phyloP scores from a whole-genome alignment of 2,329 filamentous ascomycete genomes.

The Periglandula ipomoeae region DNA sequence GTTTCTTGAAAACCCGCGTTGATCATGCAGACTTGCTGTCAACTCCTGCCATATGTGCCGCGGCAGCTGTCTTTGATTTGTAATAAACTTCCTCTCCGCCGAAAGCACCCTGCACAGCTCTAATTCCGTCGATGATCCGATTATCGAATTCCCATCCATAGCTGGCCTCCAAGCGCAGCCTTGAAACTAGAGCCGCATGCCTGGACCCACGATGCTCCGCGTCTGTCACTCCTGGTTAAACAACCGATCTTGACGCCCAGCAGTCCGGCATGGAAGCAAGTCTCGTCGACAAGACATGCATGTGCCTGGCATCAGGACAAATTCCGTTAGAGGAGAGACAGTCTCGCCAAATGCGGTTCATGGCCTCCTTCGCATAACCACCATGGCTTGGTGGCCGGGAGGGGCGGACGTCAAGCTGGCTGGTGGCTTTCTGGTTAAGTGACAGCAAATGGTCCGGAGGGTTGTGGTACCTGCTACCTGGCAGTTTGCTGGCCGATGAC shows the following conservation, averaged over 20 bases:
- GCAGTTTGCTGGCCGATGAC: too few species aligned
- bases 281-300: not conserved
- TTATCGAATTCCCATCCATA: too few species aligned
- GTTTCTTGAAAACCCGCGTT: too few species aligned
- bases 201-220: not conserved
- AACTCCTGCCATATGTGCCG: too few species aligned
- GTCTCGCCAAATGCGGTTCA: not conserved
- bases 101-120: too few species aligned
- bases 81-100: too few species aligned
- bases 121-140: too few species aligned
- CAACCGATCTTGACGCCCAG: too few species aligned
- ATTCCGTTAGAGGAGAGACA: not conserved
- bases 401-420: too few species aligned
- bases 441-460: not conserved
- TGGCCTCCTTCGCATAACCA: not conserved
- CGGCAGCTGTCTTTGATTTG: too few species aligned
- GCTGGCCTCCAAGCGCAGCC: not conserved
- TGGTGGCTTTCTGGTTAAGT: too few species aligned
- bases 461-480: not conserved
- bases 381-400: not conserved
- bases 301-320: not conserved
- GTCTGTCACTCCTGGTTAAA: not conserved
- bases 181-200: not conserved
- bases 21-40: too few species aligned
- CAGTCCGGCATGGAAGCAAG: not conserved